Percentiles rank a stretch among this genome's conserved stretches.
Evolutionary conservation across 441 rosid genomes (phyloP).

Genomic region (Populus hybrid): DNA sequence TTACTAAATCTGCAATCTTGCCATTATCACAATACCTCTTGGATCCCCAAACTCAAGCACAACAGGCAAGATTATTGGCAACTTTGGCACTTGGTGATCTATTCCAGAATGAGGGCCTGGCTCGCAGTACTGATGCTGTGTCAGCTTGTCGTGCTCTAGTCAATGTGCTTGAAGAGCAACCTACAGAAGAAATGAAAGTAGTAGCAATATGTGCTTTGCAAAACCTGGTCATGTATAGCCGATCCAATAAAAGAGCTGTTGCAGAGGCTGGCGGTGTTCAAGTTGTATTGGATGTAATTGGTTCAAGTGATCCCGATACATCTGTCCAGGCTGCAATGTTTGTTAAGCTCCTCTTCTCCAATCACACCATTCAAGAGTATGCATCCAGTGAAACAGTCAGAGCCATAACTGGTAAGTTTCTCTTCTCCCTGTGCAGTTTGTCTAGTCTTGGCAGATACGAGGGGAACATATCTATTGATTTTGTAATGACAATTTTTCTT

Average conservation of each 20-base stretch:
- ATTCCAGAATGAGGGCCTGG: slow-evolving; percentile 94
- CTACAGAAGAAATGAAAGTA: slow-evolving; percentile 99
- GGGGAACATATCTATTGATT: background rate
- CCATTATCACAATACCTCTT: slow-evolving; percentile 96
- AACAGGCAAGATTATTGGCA: slow-evolving; percentile 92
- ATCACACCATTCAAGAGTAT: slow-evolving; percentile 98
- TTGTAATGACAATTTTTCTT: background rate
- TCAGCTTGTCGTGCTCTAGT: slow-evolving; percentile 99
- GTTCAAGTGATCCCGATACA: slow-evolving; percentile 98
- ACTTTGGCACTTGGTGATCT: slow-evolving; percentile 98
- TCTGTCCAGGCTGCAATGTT: slow-evolving; percentile 99
- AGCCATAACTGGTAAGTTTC: slow-evolving; percentile 88
- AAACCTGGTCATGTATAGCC: slow-evolving; percentile 96
- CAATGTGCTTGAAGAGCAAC: slow-evolving; percentile 98
- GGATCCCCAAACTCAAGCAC: slow-evolving; percentile 99
- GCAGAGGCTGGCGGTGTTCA: slow-evolving; percentile 99
- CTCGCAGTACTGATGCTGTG: slow-evolving; percentile 97
- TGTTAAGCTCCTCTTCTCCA: slow-evolving; percentile 91
- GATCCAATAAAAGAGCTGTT: slow-evolving; percentile 98
- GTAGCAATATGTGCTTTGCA: slow-evolving; percentile 99
- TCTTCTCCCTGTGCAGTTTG: background rate
- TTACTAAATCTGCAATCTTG: slow-evolving; percentile 81
- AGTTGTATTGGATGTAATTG: slow-evolving; percentile 91
- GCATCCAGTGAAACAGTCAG: slow-evolving; percentile 99
- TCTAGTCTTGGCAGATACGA: background rate